Percentiles rank a stretch among this genome's conserved stretches.
Evolutionary conservation across 495 filamentous ascomycete species (phyloP).

Genomic region (Lophiostoma macrostomum): DNA sequence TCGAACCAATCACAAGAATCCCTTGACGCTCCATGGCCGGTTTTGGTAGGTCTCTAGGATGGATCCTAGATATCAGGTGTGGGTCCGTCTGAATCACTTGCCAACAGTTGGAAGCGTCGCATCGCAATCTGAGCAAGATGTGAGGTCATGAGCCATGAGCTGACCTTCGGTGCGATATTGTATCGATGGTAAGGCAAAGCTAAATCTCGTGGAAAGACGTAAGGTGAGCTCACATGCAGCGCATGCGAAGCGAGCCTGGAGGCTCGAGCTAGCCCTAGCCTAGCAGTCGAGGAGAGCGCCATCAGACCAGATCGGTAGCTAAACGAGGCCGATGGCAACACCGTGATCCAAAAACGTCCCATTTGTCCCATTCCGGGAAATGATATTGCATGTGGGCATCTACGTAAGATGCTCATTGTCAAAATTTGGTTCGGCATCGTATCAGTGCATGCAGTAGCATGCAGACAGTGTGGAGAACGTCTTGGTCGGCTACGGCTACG

Average conservation of each 20-base stretch:
- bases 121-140: not conserved
- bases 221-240: no score
- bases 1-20: slow-evolving; percentile 13
- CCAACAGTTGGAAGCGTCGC: no score
- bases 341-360: slow-evolving; percentile 1
- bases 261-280: no score
- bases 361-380: slow-evolving; percentile 15
- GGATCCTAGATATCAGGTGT: slow-evolving; percentile 5
- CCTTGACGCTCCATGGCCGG: slow-evolving; percentile 8
- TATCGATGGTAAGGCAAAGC: no score
- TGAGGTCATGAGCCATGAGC: not conserved
- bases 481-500: not conserved
- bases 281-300: not conserved
- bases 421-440: slow-evolving; percentile 5
- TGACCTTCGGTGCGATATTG: no score
- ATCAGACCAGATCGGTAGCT: slow-evolving; percentile 24
- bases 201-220: no score
- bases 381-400: no score
- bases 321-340: not conserved
- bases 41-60: slow-evolving; percentile 14
- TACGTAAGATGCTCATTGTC: not conserved
- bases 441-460: slow-evolving; percentile 19
- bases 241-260: no score
- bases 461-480: slow-evolving; percentile 17
- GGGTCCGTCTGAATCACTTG: slow-evolving; percentile 2